Conservation (phyloP, 2,329 filamentous ascomycete species). For the Clarireedia homoeocarpa region DNA sequence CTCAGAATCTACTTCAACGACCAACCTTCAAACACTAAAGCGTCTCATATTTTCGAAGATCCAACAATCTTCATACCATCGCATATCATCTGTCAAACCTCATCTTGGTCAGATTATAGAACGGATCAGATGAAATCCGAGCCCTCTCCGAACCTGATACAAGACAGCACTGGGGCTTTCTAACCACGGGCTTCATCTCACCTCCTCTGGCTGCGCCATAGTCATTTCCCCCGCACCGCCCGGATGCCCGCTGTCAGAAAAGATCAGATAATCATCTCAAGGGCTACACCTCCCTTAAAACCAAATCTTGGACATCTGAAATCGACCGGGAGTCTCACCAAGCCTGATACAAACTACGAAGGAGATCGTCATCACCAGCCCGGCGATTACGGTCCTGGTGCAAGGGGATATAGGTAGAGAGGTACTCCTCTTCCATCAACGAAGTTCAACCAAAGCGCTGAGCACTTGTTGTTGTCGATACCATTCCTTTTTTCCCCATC, state of each 20-base stretch:
- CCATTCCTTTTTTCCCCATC: slow-evolving; percentile 40
- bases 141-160: background rate
- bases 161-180: background rate
- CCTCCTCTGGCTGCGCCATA: background rate
- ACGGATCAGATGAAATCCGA: slow-evolving; percentile 8
- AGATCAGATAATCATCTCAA: slow-evolving; percentile 44
- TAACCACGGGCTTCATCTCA: background rate
- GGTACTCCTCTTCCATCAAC: slow-evolving; percentile 8
- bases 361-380: slow-evolving; percentile 25
- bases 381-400: slow-evolving; percentile 21
- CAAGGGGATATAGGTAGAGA: slow-evolving; percentile 34
- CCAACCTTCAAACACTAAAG: slow-evolving; percentile 1
- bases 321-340: slow-evolving; percentile 26
- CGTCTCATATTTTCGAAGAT: slow-evolving; percentile 5
- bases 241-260: slow-evolving; percentile 47
- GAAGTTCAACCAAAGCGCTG: slow-evolving; percentile 28
- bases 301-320: slow-evolving; percentile 30
- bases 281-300: slow-evolving; percentile 37
- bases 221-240: slow-evolving; percentile 27
- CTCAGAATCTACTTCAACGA: background rate
- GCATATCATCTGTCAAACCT: background rate
- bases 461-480: slow-evolving; percentile 45
- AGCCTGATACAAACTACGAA: slow-evolving; percentile 31
- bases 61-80: slow-evolving; percentile 1
- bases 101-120: background rate